Evolutionary conservation across 129 eudicot genomes (phyloP).

Genomic region (Pseudognaphalium luteoalbum): DNA sequence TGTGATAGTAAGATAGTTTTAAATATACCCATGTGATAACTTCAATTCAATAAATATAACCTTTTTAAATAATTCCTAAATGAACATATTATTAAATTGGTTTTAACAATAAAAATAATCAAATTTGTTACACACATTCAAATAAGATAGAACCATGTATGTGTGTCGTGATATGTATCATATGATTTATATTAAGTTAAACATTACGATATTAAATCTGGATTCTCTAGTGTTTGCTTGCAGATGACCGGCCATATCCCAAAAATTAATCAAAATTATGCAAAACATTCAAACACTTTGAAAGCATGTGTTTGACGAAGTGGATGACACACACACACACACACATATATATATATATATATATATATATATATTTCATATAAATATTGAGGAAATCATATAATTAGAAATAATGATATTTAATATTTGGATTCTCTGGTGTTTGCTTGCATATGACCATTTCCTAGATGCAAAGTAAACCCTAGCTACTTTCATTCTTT

Average conservation of each 20-base stretch:
- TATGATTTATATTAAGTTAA: background rate
- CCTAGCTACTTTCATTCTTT: conserved; percentile 31
- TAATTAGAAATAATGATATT: background rate
- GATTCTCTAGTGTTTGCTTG: conserved; percentile 42
- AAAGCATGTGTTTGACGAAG: too few species aligned
- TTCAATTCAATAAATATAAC: background rate
- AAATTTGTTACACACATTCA: too few species aligned
- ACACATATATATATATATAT: too few species aligned
- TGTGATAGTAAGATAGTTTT: too few species aligned
- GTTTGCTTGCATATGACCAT: conserved; percentile 42
- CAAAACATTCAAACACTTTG: too few species aligned
- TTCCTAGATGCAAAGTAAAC: conserved; percentile 43
- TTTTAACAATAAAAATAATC: background rate
- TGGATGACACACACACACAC: too few species aligned
- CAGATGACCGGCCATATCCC: conserved; percentile 25
- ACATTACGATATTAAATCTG: background rate
- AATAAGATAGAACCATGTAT: too few species aligned
- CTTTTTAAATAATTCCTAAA: background rate
- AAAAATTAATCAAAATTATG: background rate
- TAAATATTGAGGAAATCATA: background rate
- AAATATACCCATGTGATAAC: too few species aligned
- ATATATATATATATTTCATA: too few species aligned
- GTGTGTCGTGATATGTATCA: too few species aligned
- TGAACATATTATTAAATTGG: background rate
- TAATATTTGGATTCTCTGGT: conserved; percentile 29